Percentiles rank a stretch among this genome's conserved stretches.
Evolutionary conservation across 163 green algal genomes (phyloP).

Genomic region (Scenedesmus sp.): DNA sequence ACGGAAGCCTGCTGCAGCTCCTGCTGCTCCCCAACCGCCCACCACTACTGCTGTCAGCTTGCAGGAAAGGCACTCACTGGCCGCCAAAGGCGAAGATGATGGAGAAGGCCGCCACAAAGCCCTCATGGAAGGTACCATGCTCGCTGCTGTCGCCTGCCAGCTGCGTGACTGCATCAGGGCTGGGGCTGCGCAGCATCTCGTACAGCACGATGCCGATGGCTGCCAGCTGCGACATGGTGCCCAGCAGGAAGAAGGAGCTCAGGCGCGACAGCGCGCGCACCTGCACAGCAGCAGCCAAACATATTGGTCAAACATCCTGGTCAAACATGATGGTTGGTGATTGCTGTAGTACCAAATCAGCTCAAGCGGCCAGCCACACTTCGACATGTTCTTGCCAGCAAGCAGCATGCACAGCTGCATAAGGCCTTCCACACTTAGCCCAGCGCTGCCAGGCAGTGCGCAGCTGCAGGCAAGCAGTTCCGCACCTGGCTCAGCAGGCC

Average conservation of each 20-base stretch:
- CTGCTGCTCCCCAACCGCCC: neutral
- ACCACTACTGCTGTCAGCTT: neutral
- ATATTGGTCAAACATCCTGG: neutral
- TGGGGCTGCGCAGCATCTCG: slow-evolving; percentile 54
- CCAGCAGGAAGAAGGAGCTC: slow-evolving; percentile 67
- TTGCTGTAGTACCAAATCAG: slow-evolving; percentile 57
- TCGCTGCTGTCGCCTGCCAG: slow-evolving; percentile 21
- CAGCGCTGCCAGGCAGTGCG: neutral
- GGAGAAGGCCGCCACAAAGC: slow-evolving; percentile 70
- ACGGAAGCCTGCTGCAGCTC: too few species aligned
- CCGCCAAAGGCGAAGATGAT: slow-evolving; percentile 70
- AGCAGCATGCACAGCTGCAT: too few species aligned
- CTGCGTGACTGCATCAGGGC: slow-evolving; percentile 44
- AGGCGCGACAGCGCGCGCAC: slow-evolving; percentile 65
- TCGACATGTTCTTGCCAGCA: too few species aligned
- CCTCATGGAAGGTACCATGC: slow-evolving; percentile 2
- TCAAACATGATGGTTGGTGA: too few species aligned
- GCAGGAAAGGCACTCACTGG: neutral
- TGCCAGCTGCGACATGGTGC: slow-evolving; percentile 64
- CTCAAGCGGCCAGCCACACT: slow-evolving; percentile 42
- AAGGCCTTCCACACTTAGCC: slow-evolving; percentile 20
- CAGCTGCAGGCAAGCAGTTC: too few species aligned
- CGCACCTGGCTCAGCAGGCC: too few species aligned
- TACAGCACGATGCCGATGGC: slow-evolving; percentile 66
- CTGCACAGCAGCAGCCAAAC: slow-evolving; percentile 14